Base-by-base conservation (phyloP, 441 rosid species). In the Populus trichocarpa region DNA sequence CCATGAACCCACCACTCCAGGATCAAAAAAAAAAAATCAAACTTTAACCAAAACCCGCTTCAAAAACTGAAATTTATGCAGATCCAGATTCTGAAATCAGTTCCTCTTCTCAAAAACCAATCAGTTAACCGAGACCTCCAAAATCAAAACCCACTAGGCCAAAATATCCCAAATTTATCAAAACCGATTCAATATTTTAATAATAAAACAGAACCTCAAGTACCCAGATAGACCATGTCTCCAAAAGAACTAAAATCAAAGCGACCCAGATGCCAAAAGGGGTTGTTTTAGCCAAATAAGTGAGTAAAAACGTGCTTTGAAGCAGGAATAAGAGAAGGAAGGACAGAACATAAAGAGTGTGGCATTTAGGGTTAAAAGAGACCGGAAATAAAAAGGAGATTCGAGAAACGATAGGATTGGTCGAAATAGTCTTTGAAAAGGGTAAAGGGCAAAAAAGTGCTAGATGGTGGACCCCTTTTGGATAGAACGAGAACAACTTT, bases 381-480 rank as follows among this genome's bases (percentile, higher is more conserved):
- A 70, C 13, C 30, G 1, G 12, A 68, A 57, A 70, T 35, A 63
- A 38, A 59, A 53, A 64, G 28, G 59, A 72, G 71, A 72, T 80
- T 80, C 65, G 26, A 64, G 9, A 65, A 3, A 46, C 13, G 32
- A 5, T 9, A 7, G 33, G 40, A 13, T 53, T 2, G 16, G 16
- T 25, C 8, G 25, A 22, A 7, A 18, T n/a, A 65, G 72, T 67
- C 20, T 26, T 8, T 6, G 10, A 61, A 9, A 57, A 64, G 6
- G 78, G 61, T 4, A 38, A 32, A 74, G 57, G 75, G 36, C 18
- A 38, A 77, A 84, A 33, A 84, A 77, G 87, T 53, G 84, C 78
- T 40, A 3, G 9, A 3, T 35, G 33, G 83, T 73, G 83, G 86
- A 73, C 18, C 86, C 83, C 57, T 3, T 50, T 16, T 53, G 33